phyloP scores from a whole-genome alignment of 176 grass and related monocot species.

The Bromus sterilis region DNA sequence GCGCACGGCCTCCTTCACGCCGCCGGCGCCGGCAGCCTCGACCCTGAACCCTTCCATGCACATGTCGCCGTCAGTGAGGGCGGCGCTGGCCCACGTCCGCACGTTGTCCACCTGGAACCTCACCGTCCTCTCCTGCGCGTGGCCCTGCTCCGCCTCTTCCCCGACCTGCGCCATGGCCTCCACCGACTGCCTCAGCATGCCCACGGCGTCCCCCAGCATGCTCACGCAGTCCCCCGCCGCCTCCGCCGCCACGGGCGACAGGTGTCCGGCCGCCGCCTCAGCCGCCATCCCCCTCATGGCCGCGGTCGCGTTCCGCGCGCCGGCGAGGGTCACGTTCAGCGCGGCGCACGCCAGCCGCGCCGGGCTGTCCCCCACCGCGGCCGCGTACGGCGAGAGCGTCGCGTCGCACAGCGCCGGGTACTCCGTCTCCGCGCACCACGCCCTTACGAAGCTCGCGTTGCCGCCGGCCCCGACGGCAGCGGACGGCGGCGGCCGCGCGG shows the following conservation, averaged over 20 bases:
- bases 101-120: slow-evolving; percentile 51
- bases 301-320: slow-evolving; percentile 18
- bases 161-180: slow-evolving; percentile 35
- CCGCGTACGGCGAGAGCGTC: slow-evolving; percentile 36
- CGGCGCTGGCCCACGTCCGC: slow-evolving; percentile 84
- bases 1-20: slow-evolving; percentile 20
- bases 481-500: background rate
- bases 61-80: slow-evolving; percentile 64
- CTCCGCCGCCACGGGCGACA: slow-evolving; percentile 25
- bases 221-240: slow-evolving; percentile 58
- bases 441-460: slow-evolving; percentile 8
- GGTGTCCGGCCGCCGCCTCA: background rate
- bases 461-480: background rate
- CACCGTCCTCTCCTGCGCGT: background rate
- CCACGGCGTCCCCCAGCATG: slow-evolving; percentile 48
- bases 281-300: slow-evolving; percentile 25
- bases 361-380: slow-evolving; percentile 18
- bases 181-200: slow-evolving; percentile 38
- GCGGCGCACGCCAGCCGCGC: slow-evolving; percentile 32
- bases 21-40: slow-evolving; percentile 14
- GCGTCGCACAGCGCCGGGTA: slow-evolving; percentile 43
- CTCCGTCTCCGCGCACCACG: slow-evolving; percentile 38
- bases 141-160: background rate
- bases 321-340: slow-evolving; percentile 22
- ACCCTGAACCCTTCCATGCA: slow-evolving; percentile 65